Conservation (phyloP, 2,329 filamentous ascomycete species). For the Stagonosporopsis tanaceti region DNA sequence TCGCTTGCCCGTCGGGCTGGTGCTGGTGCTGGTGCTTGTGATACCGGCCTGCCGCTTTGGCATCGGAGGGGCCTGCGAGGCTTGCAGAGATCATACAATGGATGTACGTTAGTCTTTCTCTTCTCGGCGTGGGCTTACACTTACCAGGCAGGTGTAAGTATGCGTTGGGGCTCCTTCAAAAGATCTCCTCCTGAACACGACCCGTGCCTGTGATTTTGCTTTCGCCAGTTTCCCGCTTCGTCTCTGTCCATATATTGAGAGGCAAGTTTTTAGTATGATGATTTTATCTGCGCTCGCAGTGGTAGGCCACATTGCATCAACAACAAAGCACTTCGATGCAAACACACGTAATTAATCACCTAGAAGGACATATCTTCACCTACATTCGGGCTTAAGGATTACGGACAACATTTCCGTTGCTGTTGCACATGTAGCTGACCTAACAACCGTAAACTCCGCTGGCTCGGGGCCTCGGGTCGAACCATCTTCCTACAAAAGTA, state of each 20-base stretch:
- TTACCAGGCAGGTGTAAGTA: too few species aligned
- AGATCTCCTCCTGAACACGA: too few species aligned
- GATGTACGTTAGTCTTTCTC: too few species aligned
- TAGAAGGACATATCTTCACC: too few species aligned
- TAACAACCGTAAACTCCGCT: constrained; percentile 9
- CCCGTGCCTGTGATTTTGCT: too few species aligned
- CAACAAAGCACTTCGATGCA: background rate
- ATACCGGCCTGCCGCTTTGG: background rate
- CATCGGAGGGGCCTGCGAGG: background rate
- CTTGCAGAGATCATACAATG: too few species aligned
- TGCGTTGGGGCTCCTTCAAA: too few species aligned
- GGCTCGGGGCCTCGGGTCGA: constrained; percentile 2
- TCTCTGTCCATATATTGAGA: too few species aligned
- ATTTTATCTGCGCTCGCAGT: too few species aligned
- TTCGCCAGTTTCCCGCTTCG: too few species aligned
- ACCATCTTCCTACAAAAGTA: background rate
- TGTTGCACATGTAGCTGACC: background rate
- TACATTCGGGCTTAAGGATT: background rate
- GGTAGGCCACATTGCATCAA: background rate
- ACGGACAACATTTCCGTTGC: background rate
- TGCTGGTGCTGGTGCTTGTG: background rate
- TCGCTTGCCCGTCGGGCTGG: background rate
- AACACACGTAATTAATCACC: background rate
- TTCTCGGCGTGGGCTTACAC: too few species aligned
- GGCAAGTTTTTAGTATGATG: too few species aligned